A percentile compares a stretch with the other conserved stretches of the same genome.
Evolutionary conservation across 345 rosid genomes (phyloP).

Genomic region (Acer negundo): DNA sequence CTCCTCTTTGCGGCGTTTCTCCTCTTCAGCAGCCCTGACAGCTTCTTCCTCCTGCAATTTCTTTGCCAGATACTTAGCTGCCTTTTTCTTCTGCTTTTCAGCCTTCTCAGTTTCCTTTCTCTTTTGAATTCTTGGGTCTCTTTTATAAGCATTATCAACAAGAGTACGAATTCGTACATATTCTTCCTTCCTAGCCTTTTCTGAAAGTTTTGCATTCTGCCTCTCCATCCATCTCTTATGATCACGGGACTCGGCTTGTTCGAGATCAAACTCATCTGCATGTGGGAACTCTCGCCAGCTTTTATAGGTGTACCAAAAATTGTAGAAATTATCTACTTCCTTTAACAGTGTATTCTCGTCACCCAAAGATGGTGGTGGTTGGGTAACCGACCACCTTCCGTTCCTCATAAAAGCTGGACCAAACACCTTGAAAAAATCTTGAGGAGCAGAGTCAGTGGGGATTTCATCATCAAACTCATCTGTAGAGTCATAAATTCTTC

Average conservation of each 20-base stretch:
- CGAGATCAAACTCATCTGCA: conserved; percentile 92
- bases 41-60: conserved; percentile 91
- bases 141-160: conserved; percentile 89
- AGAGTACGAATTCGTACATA: conserved; percentile 81
- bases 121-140: conserved; percentile 82
- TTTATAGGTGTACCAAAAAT: conserved; percentile 89
- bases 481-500: conserved; percentile 92
- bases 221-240: conserved; percentile 99
- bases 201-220: conserved; percentile 86
- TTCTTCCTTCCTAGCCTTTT: conserved; percentile 91
- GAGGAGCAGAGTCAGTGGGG: conserved; percentile 81
- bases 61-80: conserved; percentile 80
- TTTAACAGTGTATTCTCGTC: conserved; percentile 63
- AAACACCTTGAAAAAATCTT: conserved; percentile 94
- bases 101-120: conserved; percentile 88
- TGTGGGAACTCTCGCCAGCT: conserved; percentile 99
- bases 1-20: conserved; percentile 69
- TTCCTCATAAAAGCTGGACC: conserved; percentile 97
- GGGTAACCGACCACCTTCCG: conserved; percentile 92
- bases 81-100: conserved; percentile 87
- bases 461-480: conserved; percentile 98
- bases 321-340: conserved; percentile 79
- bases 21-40: conserved; percentile 80
- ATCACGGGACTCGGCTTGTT: conserved; percentile 95
- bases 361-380: conserved; percentile 77